Evolutionary conservation across 768 basidiomycete species (phyloP).

Genomic region (Pulveroboletus sp.): DNA sequence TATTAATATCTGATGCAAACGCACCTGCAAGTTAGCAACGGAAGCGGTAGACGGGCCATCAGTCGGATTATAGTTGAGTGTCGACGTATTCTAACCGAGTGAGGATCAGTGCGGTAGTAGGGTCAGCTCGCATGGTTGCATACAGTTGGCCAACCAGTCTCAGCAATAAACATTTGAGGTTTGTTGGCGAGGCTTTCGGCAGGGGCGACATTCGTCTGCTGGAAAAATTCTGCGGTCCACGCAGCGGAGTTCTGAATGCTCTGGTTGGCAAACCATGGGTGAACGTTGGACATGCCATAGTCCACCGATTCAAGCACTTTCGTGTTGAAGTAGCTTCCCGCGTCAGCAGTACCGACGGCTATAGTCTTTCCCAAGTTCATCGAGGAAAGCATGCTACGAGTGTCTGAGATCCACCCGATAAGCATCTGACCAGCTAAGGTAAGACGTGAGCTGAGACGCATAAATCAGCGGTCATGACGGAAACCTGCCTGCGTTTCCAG

Average conservation of each 20-base stretch:
- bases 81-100: conserved; percentile 50
- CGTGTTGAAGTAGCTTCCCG: conserved; percentile 80
- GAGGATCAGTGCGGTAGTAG: background rate
- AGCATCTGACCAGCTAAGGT: conserved; percentile 54
- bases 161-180: conserved; percentile 86
- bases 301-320: conserved; percentile 58
- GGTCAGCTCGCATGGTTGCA: conserved; percentile 11
- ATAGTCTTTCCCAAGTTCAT: conserved; percentile 59
- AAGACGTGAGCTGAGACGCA: background rate
- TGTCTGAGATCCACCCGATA: conserved; percentile 63
- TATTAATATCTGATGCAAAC: background rate
- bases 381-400: conserved; percentile 47
- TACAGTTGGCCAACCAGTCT: conserved; percentile 87
- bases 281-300: conserved; percentile 86
- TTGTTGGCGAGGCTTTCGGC: conserved; percentile 60
- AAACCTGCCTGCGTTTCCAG: conserved; percentile 42
- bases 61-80: conserved; percentile 45
- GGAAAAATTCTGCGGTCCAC: conserved; percentile 84
- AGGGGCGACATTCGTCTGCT: conserved; percentile 53
- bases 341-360: conserved; percentile 77
- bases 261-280: conserved; percentile 90
- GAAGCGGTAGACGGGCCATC: conserved; percentile 70
- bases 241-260: conserved; percentile 59
- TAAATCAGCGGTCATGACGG: background rate
- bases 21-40: conserved; percentile 53